Percentiles rank a stretch among this genome's conserved stretches.
Conservation (phyloP, 148 eudicot species). For the Chenopodium album region DNA sequence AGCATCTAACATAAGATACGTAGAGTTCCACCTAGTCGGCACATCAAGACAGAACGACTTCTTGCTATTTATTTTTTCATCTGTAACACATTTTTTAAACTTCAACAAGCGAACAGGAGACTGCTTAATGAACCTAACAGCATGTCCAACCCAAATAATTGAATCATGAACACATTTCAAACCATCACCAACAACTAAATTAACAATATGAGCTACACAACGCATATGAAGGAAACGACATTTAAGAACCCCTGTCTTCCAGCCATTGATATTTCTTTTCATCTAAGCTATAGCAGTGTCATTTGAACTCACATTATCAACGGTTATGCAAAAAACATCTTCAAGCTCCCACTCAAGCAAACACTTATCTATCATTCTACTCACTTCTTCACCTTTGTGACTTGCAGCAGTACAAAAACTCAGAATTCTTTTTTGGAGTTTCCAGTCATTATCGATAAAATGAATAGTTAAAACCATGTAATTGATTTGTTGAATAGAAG, state of each 20-base stretch:
- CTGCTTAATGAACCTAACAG: not conserved
- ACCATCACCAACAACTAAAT: constrained; percentile 4
- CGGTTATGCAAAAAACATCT: not conserved
- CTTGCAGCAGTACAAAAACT: not conserved
- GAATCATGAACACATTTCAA: not conserved
- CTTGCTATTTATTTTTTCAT: not conserved
- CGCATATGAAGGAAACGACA: not conserved
- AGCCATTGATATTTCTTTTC: not conserved
- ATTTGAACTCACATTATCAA: not conserved
- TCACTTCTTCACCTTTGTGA: not conserved
- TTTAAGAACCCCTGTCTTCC: not conserved
- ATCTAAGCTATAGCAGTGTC: not conserved
- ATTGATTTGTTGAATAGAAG: not conserved
- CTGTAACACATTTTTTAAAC: constrained; percentile 17
- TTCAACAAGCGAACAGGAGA: not conserved
- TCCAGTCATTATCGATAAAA: not conserved
- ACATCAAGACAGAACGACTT: constrained; percentile 14
- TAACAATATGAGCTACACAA: not conserved
- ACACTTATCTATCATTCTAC: not conserved
- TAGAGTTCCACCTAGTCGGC: constrained; percentile 17
- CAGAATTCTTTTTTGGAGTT: not conserved
- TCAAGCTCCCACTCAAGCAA: constrained; percentile 3
- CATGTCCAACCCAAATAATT: not conserved
- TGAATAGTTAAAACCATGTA: not conserved
- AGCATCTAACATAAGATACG: constrained; percentile 2